Evolutionary conservation across 2,329 filamentous ascomycete species (phyloP).

Genomic region (Aspergillus udagawae): DNA sequence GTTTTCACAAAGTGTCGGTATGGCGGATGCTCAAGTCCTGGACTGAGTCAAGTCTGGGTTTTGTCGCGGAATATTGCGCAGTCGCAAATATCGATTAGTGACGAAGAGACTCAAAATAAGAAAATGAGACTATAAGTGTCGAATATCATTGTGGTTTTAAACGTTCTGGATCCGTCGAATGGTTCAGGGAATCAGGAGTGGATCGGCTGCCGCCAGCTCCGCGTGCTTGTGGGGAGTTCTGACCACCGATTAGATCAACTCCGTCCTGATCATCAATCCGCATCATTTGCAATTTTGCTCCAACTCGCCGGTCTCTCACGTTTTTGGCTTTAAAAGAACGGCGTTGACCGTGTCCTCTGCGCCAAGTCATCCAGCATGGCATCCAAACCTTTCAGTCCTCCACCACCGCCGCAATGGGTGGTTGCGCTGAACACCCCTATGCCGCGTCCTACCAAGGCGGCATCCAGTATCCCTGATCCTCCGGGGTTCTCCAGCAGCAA

Average conservation of each 20-base stretch:
- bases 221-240: constrained; percentile 27
- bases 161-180: neutral
- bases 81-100: neutral
- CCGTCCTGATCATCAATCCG: neutral
- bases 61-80: neutral
- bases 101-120: neutral
- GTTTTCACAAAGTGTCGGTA: neutral
- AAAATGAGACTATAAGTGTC: neutral
- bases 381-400: constrained; percentile 27
- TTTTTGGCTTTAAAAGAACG: constrained; percentile 1
- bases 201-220: constrained; percentile 20
- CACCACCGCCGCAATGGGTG: constrained; percentile 72
- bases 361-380: constrained; percentile 16
- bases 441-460: constrained; percentile 58
- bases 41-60: neutral
- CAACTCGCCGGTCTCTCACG: neutral
- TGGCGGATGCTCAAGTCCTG: neutral
- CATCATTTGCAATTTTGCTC: neutral
- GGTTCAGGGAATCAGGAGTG: constrained; percentile 18
- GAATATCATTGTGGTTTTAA: neutral
- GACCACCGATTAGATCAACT: neutral
- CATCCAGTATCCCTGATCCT: constrained; percentile 70
- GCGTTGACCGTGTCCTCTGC: neutral
- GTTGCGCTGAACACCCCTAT: constrained; percentile 71
- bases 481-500: constrained; percentile 68